phyloP scores from a whole-genome alignment of 257 asterid species.

The Solanum lycopersicoides region DNA sequence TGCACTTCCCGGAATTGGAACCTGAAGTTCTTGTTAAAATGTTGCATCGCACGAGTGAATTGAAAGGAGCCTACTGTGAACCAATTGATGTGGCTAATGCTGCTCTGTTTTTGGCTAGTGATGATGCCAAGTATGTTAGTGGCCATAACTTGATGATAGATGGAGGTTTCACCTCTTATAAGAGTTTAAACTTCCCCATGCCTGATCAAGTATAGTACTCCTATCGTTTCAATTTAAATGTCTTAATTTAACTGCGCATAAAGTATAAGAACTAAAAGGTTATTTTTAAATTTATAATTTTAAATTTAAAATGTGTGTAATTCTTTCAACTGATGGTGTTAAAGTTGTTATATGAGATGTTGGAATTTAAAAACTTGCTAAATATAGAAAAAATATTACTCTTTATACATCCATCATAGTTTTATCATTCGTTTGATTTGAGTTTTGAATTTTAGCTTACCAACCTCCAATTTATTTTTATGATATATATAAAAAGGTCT shows the following conservation, averaged over 20 bases:
- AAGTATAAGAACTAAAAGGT: background rate
- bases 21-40: conserved; percentile 29
- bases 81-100: conserved; percentile 65
- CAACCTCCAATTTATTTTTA: background rate
- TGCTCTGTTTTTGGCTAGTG: conserved; percentile 66
- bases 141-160: conserved; percentile 91
- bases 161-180: conserved; percentile 48
- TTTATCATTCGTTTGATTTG: background rate
- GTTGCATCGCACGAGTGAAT: conserved; percentile 37
- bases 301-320: background rate
- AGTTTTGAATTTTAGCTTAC: background rate
- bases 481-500: background rate
- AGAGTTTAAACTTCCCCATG: conserved; percentile 14
- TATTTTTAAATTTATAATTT: background rate
- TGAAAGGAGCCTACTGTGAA: conserved; percentile 59
- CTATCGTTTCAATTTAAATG: background rate
- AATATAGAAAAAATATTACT: background rate
- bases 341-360: background rate
- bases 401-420: background rate
- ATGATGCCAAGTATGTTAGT: conserved; percentile 66
- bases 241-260: too few species aligned
- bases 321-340: background rate
- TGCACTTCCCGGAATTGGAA: conserved; percentile 32
- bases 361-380: background rate
- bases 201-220: background rate